These are phyloP conservation scores for Fusarium denticulatum DNA, from an alignment of 2,329 filamentous ascomycete genomes.

Conservation along the genomic window DNA sequence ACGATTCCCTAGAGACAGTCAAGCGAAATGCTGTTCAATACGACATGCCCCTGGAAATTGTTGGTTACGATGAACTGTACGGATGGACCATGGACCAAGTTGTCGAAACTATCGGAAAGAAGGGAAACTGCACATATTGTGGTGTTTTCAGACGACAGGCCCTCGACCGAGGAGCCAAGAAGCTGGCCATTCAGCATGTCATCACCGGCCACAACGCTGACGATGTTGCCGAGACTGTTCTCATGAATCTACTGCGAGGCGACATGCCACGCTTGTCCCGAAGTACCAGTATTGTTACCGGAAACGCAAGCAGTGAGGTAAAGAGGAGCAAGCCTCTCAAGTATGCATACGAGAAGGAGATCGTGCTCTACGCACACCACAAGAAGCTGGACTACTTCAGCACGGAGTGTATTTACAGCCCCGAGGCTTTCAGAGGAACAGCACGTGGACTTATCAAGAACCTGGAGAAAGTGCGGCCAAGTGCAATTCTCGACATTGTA, in stretches of 20 bases:
- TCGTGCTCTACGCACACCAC: conserved; percentile 96
- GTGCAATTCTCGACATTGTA: conserved; percentile 94
- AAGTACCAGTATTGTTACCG: conserved; percentile 90
- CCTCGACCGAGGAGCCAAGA: conserved; percentile 88
- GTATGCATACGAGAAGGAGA: conserved; percentile 99
- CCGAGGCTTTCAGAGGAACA: conserved; percentile 94
- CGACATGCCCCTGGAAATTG: conserved; percentile 88
- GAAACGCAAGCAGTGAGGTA: conserved; percentile 81
- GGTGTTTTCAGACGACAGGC: conserved; percentile 96
- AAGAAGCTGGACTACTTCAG: conserved; percentile 98
- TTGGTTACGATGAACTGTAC: conserved; percentile 93
- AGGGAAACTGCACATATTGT: conserved; percentile 98
- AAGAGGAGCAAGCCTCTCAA: conserved; percentile 97
- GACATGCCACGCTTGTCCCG: conserved; percentile 88
- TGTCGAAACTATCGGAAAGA: conserved; percentile 94
- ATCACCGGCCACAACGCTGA: conserved; percentile 98
- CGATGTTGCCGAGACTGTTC: conserved; percentile 94
- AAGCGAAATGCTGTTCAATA: conserved; percentile 94
- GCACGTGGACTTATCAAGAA: conserved; percentile 94
- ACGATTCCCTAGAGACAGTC: conserved; percentile 95
- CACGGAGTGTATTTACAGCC: conserved; percentile 98
- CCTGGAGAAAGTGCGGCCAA: conserved; percentile 89
- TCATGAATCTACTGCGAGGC: conserved; percentile 95
- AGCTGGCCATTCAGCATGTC: conserved; percentile 88
- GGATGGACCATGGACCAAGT: conserved; percentile 99